phyloP scores from a whole-genome alignment of 2,329 filamentous ascomycete species.

The Cyclaneusma minus region DNA sequence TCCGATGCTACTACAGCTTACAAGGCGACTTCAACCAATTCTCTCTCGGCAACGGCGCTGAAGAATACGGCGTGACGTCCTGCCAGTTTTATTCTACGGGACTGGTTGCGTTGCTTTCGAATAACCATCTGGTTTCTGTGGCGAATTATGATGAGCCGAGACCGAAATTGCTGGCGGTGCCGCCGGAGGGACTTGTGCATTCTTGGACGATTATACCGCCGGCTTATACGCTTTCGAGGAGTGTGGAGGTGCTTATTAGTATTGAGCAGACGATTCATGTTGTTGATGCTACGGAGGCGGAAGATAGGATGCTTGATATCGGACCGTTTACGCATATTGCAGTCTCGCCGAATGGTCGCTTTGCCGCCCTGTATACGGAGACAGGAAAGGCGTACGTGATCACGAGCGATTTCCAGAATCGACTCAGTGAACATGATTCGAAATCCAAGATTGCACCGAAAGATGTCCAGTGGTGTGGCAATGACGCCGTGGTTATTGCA shows the following conservation, averaged over 20 bases:
- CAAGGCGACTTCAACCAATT: conserved; percentile 93
- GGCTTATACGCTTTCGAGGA: conserved; percentile 74
- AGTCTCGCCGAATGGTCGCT: conserved; percentile 82
- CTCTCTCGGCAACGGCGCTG: conserved; percentile 75
- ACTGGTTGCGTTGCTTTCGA: conserved; percentile 82
- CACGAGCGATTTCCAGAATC: conserved; percentile 85
- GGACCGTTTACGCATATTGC: conserved; percentile 84
- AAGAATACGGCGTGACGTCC: conserved; percentile 73
- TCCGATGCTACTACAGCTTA: conserved; percentile 76
- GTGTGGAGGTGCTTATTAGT: conserved; percentile 82
- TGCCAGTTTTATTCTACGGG: conserved; percentile 70
- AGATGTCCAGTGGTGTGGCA: conserved; percentile 90
- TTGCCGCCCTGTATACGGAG: conserved; percentile 72
- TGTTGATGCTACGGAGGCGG: conserved; percentile 75
- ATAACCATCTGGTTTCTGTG: conserved; percentile 79
- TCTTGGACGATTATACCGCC: conserved; percentile 86
- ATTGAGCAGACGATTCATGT: conserved; percentile 74
- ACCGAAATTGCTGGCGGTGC: conserved; percentile 63
- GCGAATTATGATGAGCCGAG: conserved; percentile 81
- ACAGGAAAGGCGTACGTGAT: conserved; percentile 84
- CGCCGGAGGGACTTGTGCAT: conserved; percentile 64
- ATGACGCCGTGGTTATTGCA: conserved; percentile 80
- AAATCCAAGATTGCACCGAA: conserved; percentile 72
- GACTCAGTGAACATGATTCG: conserved; percentile 82
- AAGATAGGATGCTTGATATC: conserved; percentile 80